Evolutionary conservation across 129 eudicot genomes (phyloP).

Genomic region (Helichrysum umbraculigerum): DNA sequence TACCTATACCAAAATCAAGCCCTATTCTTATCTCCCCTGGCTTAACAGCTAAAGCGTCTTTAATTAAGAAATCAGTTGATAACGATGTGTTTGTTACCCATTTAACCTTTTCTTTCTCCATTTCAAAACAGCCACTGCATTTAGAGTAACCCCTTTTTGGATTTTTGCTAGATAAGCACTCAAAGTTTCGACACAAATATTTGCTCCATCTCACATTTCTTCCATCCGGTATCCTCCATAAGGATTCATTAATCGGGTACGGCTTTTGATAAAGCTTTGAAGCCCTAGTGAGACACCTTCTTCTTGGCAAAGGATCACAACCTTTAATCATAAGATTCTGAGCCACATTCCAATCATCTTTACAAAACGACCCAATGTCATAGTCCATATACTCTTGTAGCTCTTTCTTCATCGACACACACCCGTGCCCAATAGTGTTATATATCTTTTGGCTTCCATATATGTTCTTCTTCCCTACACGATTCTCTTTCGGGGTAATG

Average conservation of each 20-base stretch:
- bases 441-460: slow-evolving; percentile 62
- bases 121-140: slow-evolving; percentile 80
- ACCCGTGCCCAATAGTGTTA: slow-evolving; percentile 90
- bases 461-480: slow-evolving; percentile 63
- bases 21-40: slow-evolving; percentile 88
- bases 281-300: slow-evolving; percentile 92
- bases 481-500: slow-evolving; percentile 78
- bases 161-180: slow-evolving; percentile 79
- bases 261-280: slow-evolving; percentile 83
- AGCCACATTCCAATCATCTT: slow-evolving; percentile 89
- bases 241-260: slow-evolving; percentile 75
- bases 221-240: slow-evolving; percentile 83
- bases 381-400: slow-evolving; percentile 93
- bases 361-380: slow-evolving; percentile 89
- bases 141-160: slow-evolving; percentile 78
- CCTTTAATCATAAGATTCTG: slow-evolving; percentile 86
- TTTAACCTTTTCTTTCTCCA: slow-evolving; percentile 85
- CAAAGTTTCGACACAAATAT: slow-evolving; percentile 76
- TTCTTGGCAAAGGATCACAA: slow-evolving; percentile 94
- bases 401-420: slow-evolving; percentile 75
- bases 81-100: slow-evolving; percentile 68
- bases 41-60: slow-evolving; percentile 70
- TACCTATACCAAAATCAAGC: slow-evolving; percentile 87
- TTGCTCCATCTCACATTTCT: slow-evolving; percentile 88
- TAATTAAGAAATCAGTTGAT: slow-evolving; percentile 61